Base-by-base conservation (phyloP, 352 stramenopile genomes). In the Globisporangium canariense region DNA sequence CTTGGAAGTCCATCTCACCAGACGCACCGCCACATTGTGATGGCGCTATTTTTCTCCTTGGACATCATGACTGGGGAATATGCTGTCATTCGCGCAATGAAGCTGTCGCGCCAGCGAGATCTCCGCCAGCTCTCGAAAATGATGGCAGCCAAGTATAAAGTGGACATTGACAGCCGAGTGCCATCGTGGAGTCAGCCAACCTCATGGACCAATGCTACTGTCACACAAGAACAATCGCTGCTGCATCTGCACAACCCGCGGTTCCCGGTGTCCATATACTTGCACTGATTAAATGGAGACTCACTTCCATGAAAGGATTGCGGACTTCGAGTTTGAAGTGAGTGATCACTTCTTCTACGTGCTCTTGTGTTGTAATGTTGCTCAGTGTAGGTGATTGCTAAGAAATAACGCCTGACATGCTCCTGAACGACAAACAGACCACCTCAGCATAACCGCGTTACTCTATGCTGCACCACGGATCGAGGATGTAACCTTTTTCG, bases 401-500 rank as follows among this genome's bases (percentile, higher is more conserved):
- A 46, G 40, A 46, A 46, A 46, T 6, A 4, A 13, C 11, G 40
- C n/a, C 11, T 46, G 14, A 46, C 40, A 46, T 46, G 11, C 40
- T 43, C 9, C 7, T 43, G 5, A 43, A 14, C 13, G 9, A 11
- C 38, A 43, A 11, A 43, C 2, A 43, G 2, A 3, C 38, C 38
- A 43, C 38, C 32, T 9, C 32, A 2, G 32, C 32, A 38, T 2
- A 38, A 38, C 8, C 32, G 32, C 2, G 32, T 9, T 38, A 38
- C 22, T 25, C 22, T 25, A 9, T 38, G 32, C 32, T 25, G 38
- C 10, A 14, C 38, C 6, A 43, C 38, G 38, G 38, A 43, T 43
- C 85, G 11, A 95, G 71, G 60, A 95, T 93, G n/a, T 25, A 25
- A 82, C 78, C 58, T 94, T 93, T 57, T 90, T 74, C 22, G 38